A percentile compares a stretch with the other conserved stretches of the same genome.
phyloP scores from a whole-genome alignment of 169 alveolate genomes.

The Cyclospora cayetanensis region DNA sequence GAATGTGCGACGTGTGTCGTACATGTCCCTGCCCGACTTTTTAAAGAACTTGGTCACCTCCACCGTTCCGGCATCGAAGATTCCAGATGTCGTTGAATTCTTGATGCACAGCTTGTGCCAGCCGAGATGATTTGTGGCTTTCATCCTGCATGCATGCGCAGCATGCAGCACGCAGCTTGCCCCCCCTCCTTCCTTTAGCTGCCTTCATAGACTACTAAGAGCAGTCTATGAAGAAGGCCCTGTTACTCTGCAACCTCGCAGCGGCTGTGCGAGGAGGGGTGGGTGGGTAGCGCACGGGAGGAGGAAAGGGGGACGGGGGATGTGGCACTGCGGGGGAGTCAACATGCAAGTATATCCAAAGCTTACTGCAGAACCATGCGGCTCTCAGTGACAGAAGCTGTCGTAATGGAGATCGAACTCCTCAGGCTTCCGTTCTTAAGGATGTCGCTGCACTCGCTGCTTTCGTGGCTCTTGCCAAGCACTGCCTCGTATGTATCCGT shows the following conservation, averaged over 20 bases:
- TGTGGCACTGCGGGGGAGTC: too few relatives aligned
- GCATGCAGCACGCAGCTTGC: background rate
- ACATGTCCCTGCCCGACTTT: slow-evolving; percentile 62
- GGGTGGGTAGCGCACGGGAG: too few relatives aligned
- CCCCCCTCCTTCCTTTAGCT: background rate
- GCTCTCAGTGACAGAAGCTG: slow-evolving; percentile 42
- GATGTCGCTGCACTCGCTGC: slow-evolving; percentile 37
- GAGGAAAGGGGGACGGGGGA: too few relatives aligned
- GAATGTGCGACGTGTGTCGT: slow-evolving; percentile 25
- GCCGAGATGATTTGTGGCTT: background rate
- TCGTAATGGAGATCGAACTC: slow-evolving; percentile 3
- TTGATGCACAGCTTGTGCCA: slow-evolving; percentile 51
- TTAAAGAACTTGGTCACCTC: slow-evolving; percentile 15
- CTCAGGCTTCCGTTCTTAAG: background rate
- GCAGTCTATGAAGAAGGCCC: background rate
- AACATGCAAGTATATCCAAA: too few relatives aligned
- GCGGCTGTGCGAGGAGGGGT: background rate
- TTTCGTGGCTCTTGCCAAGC: slow-evolving; percentile 39
- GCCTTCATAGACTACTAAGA: background rate
- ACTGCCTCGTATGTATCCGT: slow-evolving; percentile 58
- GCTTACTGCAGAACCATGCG: slow-evolving; percentile 62
- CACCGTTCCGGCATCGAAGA: slow-evolving; percentile 65
- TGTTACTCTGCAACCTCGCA: background rate
- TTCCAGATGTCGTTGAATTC: background rate
- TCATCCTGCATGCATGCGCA: background rate